Evolutionary conservation across 2,329 filamentous ascomycete genomes (phyloP).

Genomic region (Gnomoniopsis smithogilvyi): DNA sequence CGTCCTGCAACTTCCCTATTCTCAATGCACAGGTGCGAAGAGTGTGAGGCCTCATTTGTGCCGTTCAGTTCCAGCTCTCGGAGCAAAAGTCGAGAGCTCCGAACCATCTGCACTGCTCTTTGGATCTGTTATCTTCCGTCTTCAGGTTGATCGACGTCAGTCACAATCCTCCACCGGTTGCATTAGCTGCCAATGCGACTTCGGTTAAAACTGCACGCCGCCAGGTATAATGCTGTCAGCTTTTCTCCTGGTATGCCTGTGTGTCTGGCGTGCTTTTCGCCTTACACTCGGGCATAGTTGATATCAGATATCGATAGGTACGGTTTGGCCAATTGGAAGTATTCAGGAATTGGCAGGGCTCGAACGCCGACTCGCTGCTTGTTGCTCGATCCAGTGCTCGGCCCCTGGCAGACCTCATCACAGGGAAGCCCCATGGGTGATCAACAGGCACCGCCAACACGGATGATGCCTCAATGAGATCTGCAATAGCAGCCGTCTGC

Average conservation of each 20-base stretch:
- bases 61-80: too few species aligned
- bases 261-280: too few species aligned
- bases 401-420: too few species aligned
- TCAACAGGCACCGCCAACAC: background rate
- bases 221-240: background rate
- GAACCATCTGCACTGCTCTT: background rate
- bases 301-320: too few species aligned
- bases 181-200: too few species aligned
- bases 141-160: background rate
- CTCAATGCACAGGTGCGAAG: background rate
- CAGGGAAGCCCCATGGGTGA: background rate
- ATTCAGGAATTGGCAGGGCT: too few species aligned
- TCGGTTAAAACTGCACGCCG: too few species aligned
- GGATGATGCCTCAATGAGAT: background rate
- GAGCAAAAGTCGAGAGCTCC: background rate
- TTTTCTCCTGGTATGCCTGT: too few species aligned
- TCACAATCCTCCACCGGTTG: background rate
- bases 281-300: too few species aligned
- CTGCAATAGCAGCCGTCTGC: background rate
- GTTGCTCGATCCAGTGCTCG: too few species aligned
- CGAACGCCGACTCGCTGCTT: too few species aligned
- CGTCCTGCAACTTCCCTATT: background rate
- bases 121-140: background rate
- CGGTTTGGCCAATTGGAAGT: too few species aligned
- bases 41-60: background rate